These are phyloP conservation scores for Diaporthe citriasiana DNA, from an alignment of 2,329 filamentous ascomycete genomes.

Conservation along the genomic window DNA sequence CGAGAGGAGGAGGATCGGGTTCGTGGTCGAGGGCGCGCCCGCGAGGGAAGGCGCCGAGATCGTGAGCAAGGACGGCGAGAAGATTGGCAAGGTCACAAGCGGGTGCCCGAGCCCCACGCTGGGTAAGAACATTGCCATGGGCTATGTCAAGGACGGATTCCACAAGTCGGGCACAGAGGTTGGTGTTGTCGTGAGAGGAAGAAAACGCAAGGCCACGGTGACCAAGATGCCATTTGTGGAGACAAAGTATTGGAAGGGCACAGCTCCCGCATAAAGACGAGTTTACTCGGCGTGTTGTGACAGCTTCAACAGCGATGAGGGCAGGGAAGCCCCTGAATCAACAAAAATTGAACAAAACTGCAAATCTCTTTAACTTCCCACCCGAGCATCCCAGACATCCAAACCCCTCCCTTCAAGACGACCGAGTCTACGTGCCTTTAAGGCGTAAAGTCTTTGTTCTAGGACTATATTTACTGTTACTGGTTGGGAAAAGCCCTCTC, in stretches of 20 bases:
- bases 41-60: slow-evolving; percentile 91
- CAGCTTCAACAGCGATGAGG: background rate
- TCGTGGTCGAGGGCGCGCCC: slow-evolving; percentile 87
- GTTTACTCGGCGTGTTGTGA: background rate
- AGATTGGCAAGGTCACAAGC: slow-evolving; percentile 86
- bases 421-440: no score
- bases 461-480: no score
- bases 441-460: no score
- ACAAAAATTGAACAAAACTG: no score
- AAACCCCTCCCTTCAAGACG: no score
- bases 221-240: slow-evolving; percentile 91
- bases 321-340: background rate
- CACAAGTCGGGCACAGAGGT: slow-evolving; percentile 90
- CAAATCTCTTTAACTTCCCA: no score
- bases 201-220: slow-evolving; percentile 80
- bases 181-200: slow-evolving; percentile 82
- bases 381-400: no score
- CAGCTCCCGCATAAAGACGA: slow-evolving; percentile 42
- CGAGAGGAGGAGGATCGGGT: slow-evolving; percentile 80
- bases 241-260: slow-evolving; percentile 78
- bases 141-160: slow-evolving; percentile 83
- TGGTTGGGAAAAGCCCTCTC: no score
- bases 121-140: slow-evolving; percentile 96
- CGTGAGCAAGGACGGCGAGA: slow-evolving; percentile 72
- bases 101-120: slow-evolving; percentile 91